phyloP scores from a whole-genome alignment of 441 rosid genomes.

The Eutrema salsugineum region DNA sequence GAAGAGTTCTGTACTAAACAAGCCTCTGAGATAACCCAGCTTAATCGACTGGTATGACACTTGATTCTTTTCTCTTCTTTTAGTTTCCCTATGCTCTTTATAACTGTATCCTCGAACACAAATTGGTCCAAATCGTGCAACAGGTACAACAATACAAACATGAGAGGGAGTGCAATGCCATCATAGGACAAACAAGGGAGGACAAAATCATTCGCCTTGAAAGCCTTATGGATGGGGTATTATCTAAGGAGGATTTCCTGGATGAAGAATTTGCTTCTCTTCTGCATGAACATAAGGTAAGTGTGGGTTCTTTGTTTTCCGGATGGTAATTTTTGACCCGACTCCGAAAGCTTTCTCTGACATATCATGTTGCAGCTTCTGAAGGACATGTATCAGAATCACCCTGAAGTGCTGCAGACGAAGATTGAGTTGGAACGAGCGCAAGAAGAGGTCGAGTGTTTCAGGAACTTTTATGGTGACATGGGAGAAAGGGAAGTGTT shows the following conservation, averaged over 20 bases:
- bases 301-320: neutral
- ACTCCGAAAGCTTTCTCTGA: conserved; percentile 7
- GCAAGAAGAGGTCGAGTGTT: conserved; percentile 71
- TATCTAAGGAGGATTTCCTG: conserved; percentile 72
- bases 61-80: neutral
- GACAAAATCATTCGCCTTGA: conserved; percentile 85
- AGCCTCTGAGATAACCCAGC: conserved; percentile 82
- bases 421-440: conserved; percentile 74
- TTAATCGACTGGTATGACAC: conserved; percentile 78
- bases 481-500: conserved; percentile 85
- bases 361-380: conserved; percentile 53
- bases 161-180: conserved; percentile 89
- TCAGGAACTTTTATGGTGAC: conserved; percentile 59
- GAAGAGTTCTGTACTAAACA: conserved; percentile 87
- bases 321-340: conserved; percentile 9
- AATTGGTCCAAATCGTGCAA: conserved; percentile 1
- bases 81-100: neutral
- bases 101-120: neutral
- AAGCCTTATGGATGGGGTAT: conserved; percentile 88
- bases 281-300: conserved; percentile 64
- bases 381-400: conserved; percentile 77
- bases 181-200: conserved; percentile 80
- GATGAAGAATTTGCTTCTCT: conserved; percentile 68
- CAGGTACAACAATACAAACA: conserved; percentile 95
- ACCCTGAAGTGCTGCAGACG: conserved; percentile 67